phyloP scores from a whole-genome alignment of 805 yeast genomes.

The Limtongia smithiae region DNA sequence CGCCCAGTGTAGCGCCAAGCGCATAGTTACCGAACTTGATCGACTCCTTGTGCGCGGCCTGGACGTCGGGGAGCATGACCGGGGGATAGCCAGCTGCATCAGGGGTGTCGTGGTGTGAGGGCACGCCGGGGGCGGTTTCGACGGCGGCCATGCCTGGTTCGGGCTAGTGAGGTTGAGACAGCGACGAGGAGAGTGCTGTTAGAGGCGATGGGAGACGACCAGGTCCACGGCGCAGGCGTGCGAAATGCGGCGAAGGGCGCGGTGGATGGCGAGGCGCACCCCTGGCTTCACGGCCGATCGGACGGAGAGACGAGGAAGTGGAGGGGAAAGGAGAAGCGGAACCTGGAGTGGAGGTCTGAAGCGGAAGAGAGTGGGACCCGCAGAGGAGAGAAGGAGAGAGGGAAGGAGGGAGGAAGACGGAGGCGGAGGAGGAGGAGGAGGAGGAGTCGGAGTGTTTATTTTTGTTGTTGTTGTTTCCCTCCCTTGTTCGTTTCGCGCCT shows the following conservation, averaged over 20 bases:
- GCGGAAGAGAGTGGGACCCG: neutral
- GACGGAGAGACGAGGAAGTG: neutral
- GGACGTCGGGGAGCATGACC: slow-evolving; percentile 22
- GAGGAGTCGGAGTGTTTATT: no score
- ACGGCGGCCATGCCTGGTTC: slow-evolving; percentile 1
- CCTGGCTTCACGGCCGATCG: no score
- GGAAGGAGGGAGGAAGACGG: neutral
- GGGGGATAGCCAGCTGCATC: no score
- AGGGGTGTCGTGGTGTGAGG: no score
- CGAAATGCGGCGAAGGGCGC: neutral
- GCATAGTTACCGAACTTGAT: slow-evolving; percentile 79
- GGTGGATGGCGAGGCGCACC: neutral
- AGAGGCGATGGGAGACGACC: no score
- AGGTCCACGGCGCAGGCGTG: no score
- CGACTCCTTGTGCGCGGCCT: slow-evolving; percentile 20
- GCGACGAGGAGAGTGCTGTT: no score
- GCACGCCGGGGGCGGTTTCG: neutral
- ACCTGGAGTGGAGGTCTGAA: neutral
- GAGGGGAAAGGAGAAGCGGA: neutral
- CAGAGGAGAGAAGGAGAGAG: neutral
- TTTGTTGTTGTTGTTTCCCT: no score
- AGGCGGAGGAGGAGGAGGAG: neutral
- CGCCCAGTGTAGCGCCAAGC: slow-evolving; percentile 90
- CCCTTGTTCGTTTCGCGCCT: no score
- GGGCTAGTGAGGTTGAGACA: no score